Base-by-base conservation (phyloP, 129 eudicot genomes). In the Scalesia atractyloides region DNA sequence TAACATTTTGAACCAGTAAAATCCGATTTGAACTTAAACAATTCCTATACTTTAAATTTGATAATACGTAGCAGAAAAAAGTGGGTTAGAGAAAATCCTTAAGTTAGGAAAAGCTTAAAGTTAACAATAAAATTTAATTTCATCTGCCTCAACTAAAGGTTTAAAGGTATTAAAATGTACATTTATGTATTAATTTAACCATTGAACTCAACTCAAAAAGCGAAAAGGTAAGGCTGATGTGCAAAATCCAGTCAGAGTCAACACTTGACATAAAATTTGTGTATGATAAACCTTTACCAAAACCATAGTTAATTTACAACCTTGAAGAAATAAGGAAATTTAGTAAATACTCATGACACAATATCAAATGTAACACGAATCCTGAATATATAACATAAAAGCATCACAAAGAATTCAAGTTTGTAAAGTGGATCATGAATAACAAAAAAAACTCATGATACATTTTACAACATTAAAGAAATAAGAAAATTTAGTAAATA, bases 161-260 rank as follows among this genome's bases (percentile, higher is more conserved):
- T 26, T 24, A 72, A 59, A 59, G 76, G 69, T 61, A 73, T 68
- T 12, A 72, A 58, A 57, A 43, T 59, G 76, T 59, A 44, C 19
- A 48, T 47, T 68, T 68, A 24, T 68, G 18, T 39, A 49, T 49
- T 10, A 48, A 49, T 49, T 47, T 15, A 47, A 68, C 24, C 47
- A 68, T 47, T 67, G 44, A 49, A 59, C 9, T 49, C 44, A 68
- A 18, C n/a, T 46, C 10, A 4, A 11, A 73, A 46, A 46, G 59
- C 34, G 41, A 73, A 60, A 73, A 44, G 36, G 60, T 46, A 26
- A 26, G 46, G 73, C 17, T 60, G 26, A 49, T 59, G 69, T 73
- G 77, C 69, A 47, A 43, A 73, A 59, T 73, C 77, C 58, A 73
- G 77, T 73, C 77, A 73, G 36, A 60, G 30, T 73, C 69, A 73